phyloP scores from a whole-genome alignment of 1,284 basidiomycete species.

The Ustilago cynodontis region DNA sequence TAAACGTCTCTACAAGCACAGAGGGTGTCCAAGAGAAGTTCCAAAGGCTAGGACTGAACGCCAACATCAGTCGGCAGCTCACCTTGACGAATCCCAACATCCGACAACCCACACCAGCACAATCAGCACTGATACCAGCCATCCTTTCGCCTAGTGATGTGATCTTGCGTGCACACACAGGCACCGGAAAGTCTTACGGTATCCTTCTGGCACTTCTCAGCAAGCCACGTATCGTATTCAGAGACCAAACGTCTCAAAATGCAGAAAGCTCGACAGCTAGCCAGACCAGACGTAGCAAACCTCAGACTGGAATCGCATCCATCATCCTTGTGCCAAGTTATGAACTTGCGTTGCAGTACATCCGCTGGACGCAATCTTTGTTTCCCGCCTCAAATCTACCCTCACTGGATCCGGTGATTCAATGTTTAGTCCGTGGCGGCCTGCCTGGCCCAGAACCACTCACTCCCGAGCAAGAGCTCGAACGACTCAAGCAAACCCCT shows the following conservation, averaged over 20 bases:
- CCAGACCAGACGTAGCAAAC: slow-evolving; percentile 20
- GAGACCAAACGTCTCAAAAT: slow-evolving; percentile 9
- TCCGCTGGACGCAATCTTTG: slow-evolving; percentile 58
- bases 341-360: slow-evolving; percentile 66
- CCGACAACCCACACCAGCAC: slow-evolving; percentile 58
- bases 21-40: slow-evolving; percentile 39
- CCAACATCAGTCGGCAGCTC: slow-evolving; percentile 55
- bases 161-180: slow-evolving; percentile 66
- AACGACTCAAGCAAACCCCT: slow-evolving; percentile 46
- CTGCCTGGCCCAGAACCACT: slow-evolving; percentile 20
- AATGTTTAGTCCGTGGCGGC: slow-evolving; percentile 56
- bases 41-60: slow-evolving; percentile 48
- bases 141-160: slow-evolving; percentile 60
- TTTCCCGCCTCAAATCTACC: slow-evolving; percentile 42
- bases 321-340: slow-evolving; percentile 66
- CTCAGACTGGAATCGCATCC: slow-evolving; percentile 55
- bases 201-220: slow-evolving; percentile 64
- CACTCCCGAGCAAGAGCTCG: slow-evolving; percentile 43
- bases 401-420: slow-evolving; percentile 60
- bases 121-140: slow-evolving; percentile 58
- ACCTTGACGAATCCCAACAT: slow-evolving; percentile 53
- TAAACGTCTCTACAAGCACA: not conserved
- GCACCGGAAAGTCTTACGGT: slow-evolving; percentile 67
- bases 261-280: slow-evolving; percentile 2
- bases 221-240: slow-evolving; percentile 64